phyloP scores from a whole-genome alignment of 169 alveolate species.

The Eimeria falciformis region DNA sequence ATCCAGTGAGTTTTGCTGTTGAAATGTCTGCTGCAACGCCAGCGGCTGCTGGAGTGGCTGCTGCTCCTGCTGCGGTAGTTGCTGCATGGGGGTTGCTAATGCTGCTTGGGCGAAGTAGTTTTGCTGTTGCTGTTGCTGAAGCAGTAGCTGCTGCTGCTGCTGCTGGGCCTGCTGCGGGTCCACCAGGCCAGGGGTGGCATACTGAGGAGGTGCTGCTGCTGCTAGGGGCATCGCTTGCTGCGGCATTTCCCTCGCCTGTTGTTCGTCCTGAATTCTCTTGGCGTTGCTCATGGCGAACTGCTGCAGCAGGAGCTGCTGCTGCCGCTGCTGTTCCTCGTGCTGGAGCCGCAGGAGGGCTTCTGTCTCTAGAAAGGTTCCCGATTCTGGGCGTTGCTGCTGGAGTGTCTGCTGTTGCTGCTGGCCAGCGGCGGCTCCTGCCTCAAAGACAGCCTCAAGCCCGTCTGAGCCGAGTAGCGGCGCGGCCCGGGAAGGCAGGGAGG shows the following conservation, averaged over 20 bases:
- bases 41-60: slow-evolving; percentile 11
- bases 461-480: not conserved
- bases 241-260: not conserved
- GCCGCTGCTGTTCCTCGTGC: slow-evolving; percentile 58
- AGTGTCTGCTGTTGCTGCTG: slow-evolving; percentile 14
- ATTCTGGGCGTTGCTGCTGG: not conserved
- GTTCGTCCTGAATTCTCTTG: not conserved
- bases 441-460: slow-evolving; percentile 26
- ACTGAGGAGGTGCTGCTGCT: not conserved
- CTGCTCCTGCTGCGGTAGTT: slow-evolving; percentile 7
- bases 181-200: not conserved
- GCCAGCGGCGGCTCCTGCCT: not conserved
- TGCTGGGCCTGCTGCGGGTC: slow-evolving; percentile 10
- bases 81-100: not conserved
- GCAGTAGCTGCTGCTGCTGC: slow-evolving; percentile 38
- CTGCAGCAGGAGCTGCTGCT: slow-evolving; percentile 56
- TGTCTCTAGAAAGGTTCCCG: not conserved
- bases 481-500: not conserved
- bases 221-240: not conserved
- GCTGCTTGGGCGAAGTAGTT: not conserved
- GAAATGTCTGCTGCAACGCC: not conserved
- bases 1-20: not conserved
- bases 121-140: slow-evolving; percentile 7
- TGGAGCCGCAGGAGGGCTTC: slow-evolving; percentile 40
- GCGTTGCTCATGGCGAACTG: slow-evolving; percentile 36